phyloP scores from a whole-genome alignment of 805 yeast species.

The Komagataella pastoris region DNA sequence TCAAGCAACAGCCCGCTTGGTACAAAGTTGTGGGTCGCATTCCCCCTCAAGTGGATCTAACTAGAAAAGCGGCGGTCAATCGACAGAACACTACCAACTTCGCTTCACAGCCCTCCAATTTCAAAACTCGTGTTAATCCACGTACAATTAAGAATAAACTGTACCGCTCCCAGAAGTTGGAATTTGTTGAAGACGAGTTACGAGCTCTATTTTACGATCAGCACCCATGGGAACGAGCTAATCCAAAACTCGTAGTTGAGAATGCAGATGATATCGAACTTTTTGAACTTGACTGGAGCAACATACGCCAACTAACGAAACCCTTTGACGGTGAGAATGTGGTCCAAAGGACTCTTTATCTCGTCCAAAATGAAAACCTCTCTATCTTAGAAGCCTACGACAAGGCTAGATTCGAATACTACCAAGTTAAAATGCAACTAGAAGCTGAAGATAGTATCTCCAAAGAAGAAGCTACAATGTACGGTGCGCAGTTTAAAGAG shows the following conservation, averaged over 20 bases:
- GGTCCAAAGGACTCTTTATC: slow-evolving; percentile 57
- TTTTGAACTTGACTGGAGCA: slow-evolving; percentile 57
- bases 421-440: slow-evolving; percentile 71
- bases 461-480: slow-evolving; percentile 76
- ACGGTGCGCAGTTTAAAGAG: slow-evolving; percentile 60
- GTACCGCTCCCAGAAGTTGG: slow-evolving; percentile 37
- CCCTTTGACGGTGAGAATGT: slow-evolving; percentile 85
- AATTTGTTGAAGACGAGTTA: slow-evolving; percentile 64
- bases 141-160: slow-evolving; percentile 25
- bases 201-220: slow-evolving; percentile 76
- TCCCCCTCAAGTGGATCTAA: slow-evolving; percentile 65
- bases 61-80: slow-evolving; percentile 17
- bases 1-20: slow-evolving; percentile 76
- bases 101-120: slow-evolving; percentile 12
- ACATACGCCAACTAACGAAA: slow-evolving; percentile 56
- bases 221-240: slow-evolving; percentile 96
- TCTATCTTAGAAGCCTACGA: slow-evolving; percentile 61
- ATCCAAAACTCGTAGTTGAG: slow-evolving; percentile 78
- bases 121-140: slow-evolving; percentile 32
- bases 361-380: slow-evolving; percentile 26
- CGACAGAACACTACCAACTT: slow-evolving; percentile 10
- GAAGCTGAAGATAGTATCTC: slow-evolving; percentile 63
- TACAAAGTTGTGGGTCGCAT: slow-evolving; percentile 67
- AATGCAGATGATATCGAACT: slow-evolving; percentile 44
- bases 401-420: slow-evolving; percentile 78